These are phyloP conservation scores for Penstemon eatonii DNA, from an alignment of 257 asterid species.

Conservation along the genomic window DNA sequence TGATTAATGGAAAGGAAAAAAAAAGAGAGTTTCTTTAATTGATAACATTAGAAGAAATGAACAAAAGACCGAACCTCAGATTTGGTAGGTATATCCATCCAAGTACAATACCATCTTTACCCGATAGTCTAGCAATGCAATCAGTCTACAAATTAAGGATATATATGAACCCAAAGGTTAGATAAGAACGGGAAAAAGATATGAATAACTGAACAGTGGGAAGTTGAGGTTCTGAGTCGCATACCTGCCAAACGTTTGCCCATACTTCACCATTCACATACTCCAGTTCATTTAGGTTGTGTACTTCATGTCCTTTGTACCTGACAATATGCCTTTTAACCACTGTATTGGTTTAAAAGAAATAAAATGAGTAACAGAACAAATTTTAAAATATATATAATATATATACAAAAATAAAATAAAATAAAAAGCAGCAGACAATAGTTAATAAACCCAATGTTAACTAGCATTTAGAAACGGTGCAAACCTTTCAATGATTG, in stretches of 20 bases:
- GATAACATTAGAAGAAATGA: conserved; percentile 11
- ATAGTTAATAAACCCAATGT: not conserved
- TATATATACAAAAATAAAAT: not conserved
- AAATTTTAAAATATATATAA: not conserved
- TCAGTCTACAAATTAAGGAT: conserved; percentile 60
- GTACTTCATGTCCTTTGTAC: conserved; percentile 74
- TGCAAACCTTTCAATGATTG: conserved; percentile 60
- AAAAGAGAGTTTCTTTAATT: not conserved
- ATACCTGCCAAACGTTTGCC: conserved; percentile 91
- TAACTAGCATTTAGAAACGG: conserved; percentile 23
- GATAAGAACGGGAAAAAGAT: not conserved
- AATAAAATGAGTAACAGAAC: conserved; percentile 4
- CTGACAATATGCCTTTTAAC: conserved; percentile 52
- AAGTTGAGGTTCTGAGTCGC: not conserved
- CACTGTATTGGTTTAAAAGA: conserved; percentile 46
- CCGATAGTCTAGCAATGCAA: conserved; percentile 90
- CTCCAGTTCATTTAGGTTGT: conserved; percentile 85
- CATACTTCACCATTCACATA: conserved; percentile 87
- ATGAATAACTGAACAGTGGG: not conserved
- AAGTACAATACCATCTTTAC: conserved; percentile 54
- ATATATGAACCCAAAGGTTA: not conserved
- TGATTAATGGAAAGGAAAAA: not conserved
- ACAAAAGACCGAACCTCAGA: conserved; percentile 50
- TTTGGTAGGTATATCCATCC: conserved; percentile 87
- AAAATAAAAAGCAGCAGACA: not conserved